Percentiles rank a stretch among this genome's conserved stretches.
phyloP scores from a whole-genome alignment of 2,329 filamentous ascomycete species.

The Neospermospora avenae region DNA sequence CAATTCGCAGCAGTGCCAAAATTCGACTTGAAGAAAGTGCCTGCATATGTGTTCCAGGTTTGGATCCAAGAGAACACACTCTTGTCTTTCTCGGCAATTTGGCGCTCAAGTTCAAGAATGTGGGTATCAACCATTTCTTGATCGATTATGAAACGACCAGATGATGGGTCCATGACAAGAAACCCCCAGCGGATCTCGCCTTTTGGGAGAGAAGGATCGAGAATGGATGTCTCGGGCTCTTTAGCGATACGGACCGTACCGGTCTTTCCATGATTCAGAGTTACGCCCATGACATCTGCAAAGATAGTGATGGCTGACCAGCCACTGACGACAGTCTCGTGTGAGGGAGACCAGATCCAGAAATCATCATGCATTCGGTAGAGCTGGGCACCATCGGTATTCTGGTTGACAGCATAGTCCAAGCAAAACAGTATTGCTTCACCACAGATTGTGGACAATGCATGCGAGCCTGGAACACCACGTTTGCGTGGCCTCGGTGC shows the following conservation, averaged over 20 bases:
- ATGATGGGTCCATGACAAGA: constrained; percentile 46
- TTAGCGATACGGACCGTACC: constrained; percentile 44
- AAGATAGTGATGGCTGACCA: constrained; percentile 59
- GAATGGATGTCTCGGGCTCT: neutral
- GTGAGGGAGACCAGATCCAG: constrained; percentile 60
- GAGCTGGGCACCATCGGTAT: constrained; percentile 49
- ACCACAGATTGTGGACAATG: constrained; percentile 56
- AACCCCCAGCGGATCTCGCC: constrained; percentile 59
- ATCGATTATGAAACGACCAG: constrained; percentile 53
- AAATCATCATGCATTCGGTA: constrained; percentile 65
- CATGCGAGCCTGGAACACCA: constrained; percentile 58
- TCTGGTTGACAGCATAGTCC: constrained; percentile 61
- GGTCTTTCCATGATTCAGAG: constrained; percentile 57
- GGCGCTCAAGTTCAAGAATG: constrained; percentile 52
- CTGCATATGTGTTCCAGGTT: constrained; percentile 57
- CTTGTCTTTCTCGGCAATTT: constrained; percentile 49
- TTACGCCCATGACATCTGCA: constrained; percentile 50
- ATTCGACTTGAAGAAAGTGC: constrained; percentile 54
- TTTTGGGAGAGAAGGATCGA: constrained; percentile 40
- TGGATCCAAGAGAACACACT: constrained; percentile 56
- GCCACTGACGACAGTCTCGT: constrained; percentile 49
- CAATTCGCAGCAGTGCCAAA: constrained; percentile 54
- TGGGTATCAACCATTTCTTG: constrained; percentile 52
- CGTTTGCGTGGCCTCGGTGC: constrained; percentile 45
- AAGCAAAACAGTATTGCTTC: constrained; percentile 62